phyloP scores from a whole-genome alignment of 2,329 filamentous ascomycete species.

The Neonectria coccinea region DNA sequence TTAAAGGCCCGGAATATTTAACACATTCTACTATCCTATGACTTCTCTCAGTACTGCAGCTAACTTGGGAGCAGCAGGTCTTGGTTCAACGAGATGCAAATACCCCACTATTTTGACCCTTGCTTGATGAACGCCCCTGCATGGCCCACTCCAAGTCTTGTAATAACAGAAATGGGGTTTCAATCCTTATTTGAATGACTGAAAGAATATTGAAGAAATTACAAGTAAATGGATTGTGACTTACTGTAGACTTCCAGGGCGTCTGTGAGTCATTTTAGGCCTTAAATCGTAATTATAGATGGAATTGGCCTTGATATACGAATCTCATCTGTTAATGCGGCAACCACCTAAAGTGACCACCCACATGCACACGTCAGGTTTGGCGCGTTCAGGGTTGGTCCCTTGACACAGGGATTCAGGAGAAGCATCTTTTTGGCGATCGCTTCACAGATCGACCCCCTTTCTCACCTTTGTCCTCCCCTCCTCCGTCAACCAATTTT shows the following conservation, averaged over 20 bases:
- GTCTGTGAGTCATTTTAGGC: too few species aligned
- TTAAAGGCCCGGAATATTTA: background rate
- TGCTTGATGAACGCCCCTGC: background rate
- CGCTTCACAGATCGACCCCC: conserved; percentile 22
- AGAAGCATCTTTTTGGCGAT: conserved; percentile 25
- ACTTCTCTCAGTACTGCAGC: too few species aligned
- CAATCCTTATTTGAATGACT: background rate
- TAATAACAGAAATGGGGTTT: background rate
- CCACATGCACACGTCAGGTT: conserved; percentile 9
- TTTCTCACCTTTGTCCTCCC: conserved; percentile 19
- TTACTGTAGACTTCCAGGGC: too few species aligned
- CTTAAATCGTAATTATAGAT: too few species aligned
- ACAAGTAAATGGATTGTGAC: too few species aligned
- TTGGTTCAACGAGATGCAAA: too few species aligned
- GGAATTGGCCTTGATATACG: too few species aligned
- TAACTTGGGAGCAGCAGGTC: too few species aligned
- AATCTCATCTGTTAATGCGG: background rate
- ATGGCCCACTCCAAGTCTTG: background rate
- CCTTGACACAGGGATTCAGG: background rate
- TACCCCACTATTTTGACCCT: background rate
- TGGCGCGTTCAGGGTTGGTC: conserved; percentile 3
- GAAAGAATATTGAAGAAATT: too few species aligned
- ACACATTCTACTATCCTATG: background rate
- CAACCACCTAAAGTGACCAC: background rate
- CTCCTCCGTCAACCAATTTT: conserved; percentile 19